Base-by-base conservation (phyloP, 257 asterid genomes). In the Plantago major region DNA sequence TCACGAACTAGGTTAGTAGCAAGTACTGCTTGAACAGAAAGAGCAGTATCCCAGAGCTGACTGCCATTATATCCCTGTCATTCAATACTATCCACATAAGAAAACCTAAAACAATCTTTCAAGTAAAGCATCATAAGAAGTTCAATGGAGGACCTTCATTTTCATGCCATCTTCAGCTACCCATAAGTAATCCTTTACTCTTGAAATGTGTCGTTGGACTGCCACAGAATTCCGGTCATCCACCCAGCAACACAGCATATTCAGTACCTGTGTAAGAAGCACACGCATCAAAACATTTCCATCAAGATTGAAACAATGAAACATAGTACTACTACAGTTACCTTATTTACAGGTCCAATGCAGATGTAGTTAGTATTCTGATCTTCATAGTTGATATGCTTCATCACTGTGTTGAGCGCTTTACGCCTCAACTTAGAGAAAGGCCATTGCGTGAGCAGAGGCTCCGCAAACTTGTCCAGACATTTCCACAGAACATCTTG, bases 111-210 rank as follows among this genome's bases (percentile, higher is more conserved):
- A 11, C 10, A 69, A 13, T 30, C 49, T 3, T 4, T 15, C 3
- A 7, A n/a, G 3, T 17, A 51, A 14, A 2, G 37, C 56, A 19
- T 14, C 2, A 18, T 51, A 16, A 18, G 5, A 17, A 51, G 38
- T 51, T 3, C 38, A 7, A 44, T 28, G 14, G 10, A 12, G 15
- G 45, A 86, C 91, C 88, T 79, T 80, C 93, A 87, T 87, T 74
- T 87, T 87, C 90, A 87, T 87, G 74, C 95, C 95, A 76, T 87
- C 95, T 78, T 87, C 95, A 28, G 95, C 94, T 48, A 84, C 51
- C 95, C 95, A 87, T 11, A 84, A 77, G 67, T 87, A 84, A 51
- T 87, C 95, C 67, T 82, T 78, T 17, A 84, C 46, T 73, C 95
- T 80, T 30, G 93, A 67, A 15, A 87, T 66, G 63, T 87, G 95